A percentile compares a stretch with the other conserved stretches of the same genome.
Conservation (phyloP, 371 early-diverging fungal species). For the Mitosporidium daphniae region DNA sequence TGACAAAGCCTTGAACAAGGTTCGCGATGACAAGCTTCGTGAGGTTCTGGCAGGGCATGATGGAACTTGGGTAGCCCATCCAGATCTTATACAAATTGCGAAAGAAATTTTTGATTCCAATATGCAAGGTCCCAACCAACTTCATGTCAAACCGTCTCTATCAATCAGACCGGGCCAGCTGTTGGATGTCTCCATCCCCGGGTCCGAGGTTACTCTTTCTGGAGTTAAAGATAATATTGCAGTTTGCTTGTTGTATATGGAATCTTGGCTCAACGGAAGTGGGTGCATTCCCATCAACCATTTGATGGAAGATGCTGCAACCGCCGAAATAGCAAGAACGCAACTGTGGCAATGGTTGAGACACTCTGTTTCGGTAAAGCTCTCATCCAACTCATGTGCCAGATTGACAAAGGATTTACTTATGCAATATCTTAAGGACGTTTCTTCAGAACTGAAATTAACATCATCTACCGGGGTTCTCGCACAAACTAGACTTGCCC, state of each 20-base stretch:
- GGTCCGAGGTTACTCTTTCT: constrained; percentile 35
- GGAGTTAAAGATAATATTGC: constrained; percentile 59
- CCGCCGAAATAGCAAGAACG: constrained; percentile 75
- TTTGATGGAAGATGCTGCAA: constrained; percentile 82
- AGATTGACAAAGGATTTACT: no score
- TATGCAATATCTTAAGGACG: no score
- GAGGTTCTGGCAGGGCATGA: constrained; percentile 73
- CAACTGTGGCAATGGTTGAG: constrained; percentile 82
- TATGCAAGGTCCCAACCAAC: constrained; percentile 77
- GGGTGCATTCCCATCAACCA: constrained; percentile 86
- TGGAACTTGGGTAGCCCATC: constrained; percentile 82
- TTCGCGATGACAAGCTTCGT: constrained; percentile 50
- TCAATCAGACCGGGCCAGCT: constrained; percentile 35
- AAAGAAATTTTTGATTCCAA: constrained; percentile 44
- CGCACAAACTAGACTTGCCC: no score
- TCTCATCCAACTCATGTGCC: no score
- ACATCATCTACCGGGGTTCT: no score
- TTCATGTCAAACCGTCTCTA: constrained; percentile 54
- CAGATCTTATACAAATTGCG: constrained; percentile 51
- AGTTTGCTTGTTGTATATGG: constrained; percentile 60
- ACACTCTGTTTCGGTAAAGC: no score
- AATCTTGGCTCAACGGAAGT: constrained; percentile 58
- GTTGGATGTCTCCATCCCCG: constrained; percentile 29
- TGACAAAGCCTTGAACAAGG: constrained; percentile 53
- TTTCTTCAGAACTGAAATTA: no score